Conservation (phyloP, 2,329 filamentous ascomycete species). For the Fonsecaea monophora region DNA sequence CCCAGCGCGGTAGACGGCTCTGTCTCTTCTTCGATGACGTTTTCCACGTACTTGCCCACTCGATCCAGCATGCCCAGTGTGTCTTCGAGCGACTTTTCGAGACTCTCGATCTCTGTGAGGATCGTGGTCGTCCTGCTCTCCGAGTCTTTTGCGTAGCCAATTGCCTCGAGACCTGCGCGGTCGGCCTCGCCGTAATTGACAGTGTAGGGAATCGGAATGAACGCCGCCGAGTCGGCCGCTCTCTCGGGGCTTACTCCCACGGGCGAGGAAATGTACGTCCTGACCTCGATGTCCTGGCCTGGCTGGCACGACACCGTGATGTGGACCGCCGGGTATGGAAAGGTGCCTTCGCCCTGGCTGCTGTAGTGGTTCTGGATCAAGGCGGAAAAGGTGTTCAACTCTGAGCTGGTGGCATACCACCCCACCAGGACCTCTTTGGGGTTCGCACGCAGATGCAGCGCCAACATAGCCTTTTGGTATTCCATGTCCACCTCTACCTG, state of each 20-base stretch:
- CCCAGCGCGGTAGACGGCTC: slow-evolving; percentile 91
- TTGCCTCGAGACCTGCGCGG: slow-evolving; percentile 79
- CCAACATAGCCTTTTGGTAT: slow-evolving; percentile 99
- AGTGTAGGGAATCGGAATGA: slow-evolving; percentile 96
- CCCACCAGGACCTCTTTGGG: slow-evolving; percentile 93
- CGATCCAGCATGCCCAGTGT: slow-evolving; percentile 89
- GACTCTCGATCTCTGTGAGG: slow-evolving; percentile 84
- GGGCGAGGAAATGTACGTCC: slow-evolving; percentile 93
- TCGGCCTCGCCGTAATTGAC: slow-evolving; percentile 85
- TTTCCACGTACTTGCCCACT: slow-evolving; percentile 88
- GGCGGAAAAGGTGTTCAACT: slow-evolving; percentile 97
- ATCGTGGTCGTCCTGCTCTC: slow-evolving; percentile 77
- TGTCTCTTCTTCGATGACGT: slow-evolving; percentile 90
- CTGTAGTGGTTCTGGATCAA: slow-evolving; percentile 99
- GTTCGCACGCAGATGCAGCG: slow-evolving; percentile 89
- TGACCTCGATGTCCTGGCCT: slow-evolving; percentile 84
- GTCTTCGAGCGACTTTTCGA: slow-evolving; percentile 85
- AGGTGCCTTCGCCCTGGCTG: slow-evolving; percentile 94
- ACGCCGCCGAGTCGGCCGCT: slow-evolving; percentile 93
- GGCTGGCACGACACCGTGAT: slow-evolving; percentile 91
- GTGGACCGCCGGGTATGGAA: slow-evolving; percentile 96
- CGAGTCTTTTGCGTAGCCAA: slow-evolving; percentile 78
- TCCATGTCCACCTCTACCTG: slow-evolving; percentile 99
- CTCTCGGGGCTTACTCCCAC: slow-evolving; percentile 95
- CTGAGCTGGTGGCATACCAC: slow-evolving; percentile 97